A percentile compares a stretch with the other conserved stretches of the same genome.
These are phyloP conservation scores for Chrysosporium keratinophilum DNA, from an alignment of 2,329 filamentous ascomycete species.

Conservation along the genomic window DNA sequence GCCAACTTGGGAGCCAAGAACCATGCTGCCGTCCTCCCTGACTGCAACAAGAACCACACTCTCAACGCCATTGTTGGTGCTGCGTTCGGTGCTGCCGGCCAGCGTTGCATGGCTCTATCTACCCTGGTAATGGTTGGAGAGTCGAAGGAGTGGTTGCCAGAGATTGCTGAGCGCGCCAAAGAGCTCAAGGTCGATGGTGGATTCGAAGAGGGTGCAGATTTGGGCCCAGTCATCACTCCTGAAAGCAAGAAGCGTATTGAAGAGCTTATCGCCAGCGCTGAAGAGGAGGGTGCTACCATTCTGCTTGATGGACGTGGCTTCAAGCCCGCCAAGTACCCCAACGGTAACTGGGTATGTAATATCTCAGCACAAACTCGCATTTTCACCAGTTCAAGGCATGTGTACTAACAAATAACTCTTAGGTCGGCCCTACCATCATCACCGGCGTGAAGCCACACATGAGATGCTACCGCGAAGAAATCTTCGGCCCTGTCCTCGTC, in stretches of 20 bases:
- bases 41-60: constrained; percentile 59
- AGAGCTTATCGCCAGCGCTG: constrained; percentile 49
- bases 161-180: constrained; percentile 52
- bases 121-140: constrained; percentile 55
- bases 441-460: constrained; percentile 55
- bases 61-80: constrained; percentile 57
- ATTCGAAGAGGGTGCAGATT: constrained; percentile 50
- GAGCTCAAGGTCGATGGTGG: constrained; percentile 50
- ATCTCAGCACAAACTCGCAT: no score
- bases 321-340: constrained; percentile 53
- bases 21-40: constrained; percentile 56
- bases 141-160: constrained; percentile 54
- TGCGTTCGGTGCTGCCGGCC: constrained; percentile 58
- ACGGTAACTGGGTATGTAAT: constrained; percentile 55
- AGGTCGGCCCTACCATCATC: constrained; percentile 56
- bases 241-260: constrained; percentile 55
- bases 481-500: constrained; percentile 57
- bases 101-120: constrained; percentile 60
- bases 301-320: constrained; percentile 52
- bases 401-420: background rate
- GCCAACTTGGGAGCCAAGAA: constrained; percentile 62
- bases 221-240: constrained; percentile 54
- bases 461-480: constrained; percentile 57
- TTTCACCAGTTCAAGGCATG: no score
- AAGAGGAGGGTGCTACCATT: constrained; percentile 54